phyloP scores from a whole-genome alignment of 768 basidiomycete species.

The Mycena floridula region DNA sequence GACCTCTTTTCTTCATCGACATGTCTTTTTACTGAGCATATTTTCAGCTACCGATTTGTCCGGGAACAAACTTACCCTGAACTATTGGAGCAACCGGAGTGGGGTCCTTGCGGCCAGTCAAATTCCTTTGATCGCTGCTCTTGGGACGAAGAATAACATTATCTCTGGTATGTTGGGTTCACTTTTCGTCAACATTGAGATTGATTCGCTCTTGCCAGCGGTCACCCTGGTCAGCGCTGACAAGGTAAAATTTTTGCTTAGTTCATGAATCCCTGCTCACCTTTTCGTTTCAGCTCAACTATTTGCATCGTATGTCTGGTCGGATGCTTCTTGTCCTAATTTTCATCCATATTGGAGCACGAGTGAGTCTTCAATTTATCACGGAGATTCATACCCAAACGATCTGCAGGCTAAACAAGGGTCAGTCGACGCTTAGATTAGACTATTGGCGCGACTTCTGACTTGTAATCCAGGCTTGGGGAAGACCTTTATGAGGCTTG shows the following conservation, averaged over 20 bases:
- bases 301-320: conserved; percentile 31
- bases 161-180: conserved; percentile 27
- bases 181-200: neutral
- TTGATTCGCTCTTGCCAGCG: conserved; percentile 14
- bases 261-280: neutral
- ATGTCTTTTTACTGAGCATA: neutral
- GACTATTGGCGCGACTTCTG: no score
- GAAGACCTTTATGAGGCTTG: no score
- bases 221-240: conserved; percentile 31
- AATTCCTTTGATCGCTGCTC: conserved; percentile 36
- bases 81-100: conserved; percentile 19
- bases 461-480: no score
- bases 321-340: conserved; percentile 31
- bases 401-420: no score
- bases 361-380: no score
- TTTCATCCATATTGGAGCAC: conserved; percentile 27
- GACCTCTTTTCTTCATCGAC: neutral
- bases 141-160: conserved; percentile 46
- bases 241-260: conserved; percentile 5
- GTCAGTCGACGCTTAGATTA: no score
- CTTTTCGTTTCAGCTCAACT: conserved; percentile 19
- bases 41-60: conserved; percentile 9
- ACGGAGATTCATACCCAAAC: no score
- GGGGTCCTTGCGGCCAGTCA: conserved; percentile 29
- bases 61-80: conserved; percentile 5